A percentile compares a stretch with the other conserved stretches of the same genome.
Conservation (phyloP, 352 stramenopile species). For the Globisporangium canariense region DNA sequence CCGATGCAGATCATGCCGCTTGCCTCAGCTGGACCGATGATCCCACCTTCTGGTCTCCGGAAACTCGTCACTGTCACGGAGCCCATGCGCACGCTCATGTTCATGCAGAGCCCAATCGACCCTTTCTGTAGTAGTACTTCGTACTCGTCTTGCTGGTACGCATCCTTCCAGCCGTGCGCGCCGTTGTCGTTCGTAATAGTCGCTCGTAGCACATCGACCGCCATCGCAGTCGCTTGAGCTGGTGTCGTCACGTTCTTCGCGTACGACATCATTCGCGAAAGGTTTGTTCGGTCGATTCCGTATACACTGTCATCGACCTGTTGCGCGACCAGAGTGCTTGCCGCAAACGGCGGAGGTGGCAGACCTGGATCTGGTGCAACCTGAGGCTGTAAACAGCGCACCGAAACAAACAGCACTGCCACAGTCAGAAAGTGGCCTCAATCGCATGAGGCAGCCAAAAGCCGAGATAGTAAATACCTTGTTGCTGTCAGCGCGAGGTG, state of each 20-base stretch:
- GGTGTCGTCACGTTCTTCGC: conserved; percentile 61
- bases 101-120: conserved; percentile 86
- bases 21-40: conserved; percentile 79
- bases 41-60: conserved; percentile 58
- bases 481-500: conserved; percentile 7
- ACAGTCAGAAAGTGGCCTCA: not conserved
- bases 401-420: not conserved
- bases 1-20: conserved; percentile 74
- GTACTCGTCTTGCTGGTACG: conserved; percentile 72
- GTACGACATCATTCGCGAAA: conserved; percentile 47
- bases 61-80: conserved; percentile 84
- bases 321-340: conserved; percentile 54
- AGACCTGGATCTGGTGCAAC: conserved; percentile 33
- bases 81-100: conserved; percentile 84
- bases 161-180: conserved; percentile 64
- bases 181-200: conserved; percentile 35
- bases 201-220: conserved; percentile 63
- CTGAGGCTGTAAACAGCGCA: not conserved
- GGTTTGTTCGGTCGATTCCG: conserved; percentile 39
- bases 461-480: conserved; percentile 2
- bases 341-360: conserved; percentile 53
- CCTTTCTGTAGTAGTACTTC: conserved; percentile 86
- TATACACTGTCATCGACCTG: conserved; percentile 63
- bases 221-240: conserved; percentile 62
- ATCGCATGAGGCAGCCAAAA: not conserved